Base-by-base conservation (phyloP, 208 protist genomes). In the Crithidia bombi region DNA sequence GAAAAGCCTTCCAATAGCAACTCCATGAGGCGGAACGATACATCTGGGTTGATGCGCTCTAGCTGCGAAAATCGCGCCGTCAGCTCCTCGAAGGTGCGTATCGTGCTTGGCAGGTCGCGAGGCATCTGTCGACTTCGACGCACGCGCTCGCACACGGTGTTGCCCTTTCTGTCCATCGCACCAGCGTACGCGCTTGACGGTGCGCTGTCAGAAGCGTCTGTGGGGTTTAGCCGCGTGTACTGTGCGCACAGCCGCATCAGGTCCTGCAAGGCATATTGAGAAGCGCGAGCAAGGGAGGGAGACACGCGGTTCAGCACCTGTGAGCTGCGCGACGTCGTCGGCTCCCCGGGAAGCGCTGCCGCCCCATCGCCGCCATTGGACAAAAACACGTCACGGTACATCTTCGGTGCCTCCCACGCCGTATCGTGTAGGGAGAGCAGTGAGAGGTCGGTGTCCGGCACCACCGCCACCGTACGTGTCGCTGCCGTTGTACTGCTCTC, bases 1-100 rank as follows among this genome's bases (percentile, higher is more conserved):
- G 32, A 26, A 9, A 77, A 54, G 12, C 71, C 65, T 33, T 77
- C 71, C 9, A 77, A 15, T 32, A 77, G 64, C 2, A 77, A 25
- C 64, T 77, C 71, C 15, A 66, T 36, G 3, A 77, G 62, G 10
- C 56, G 64, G 10, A 77, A 54, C 11, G 63, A 44, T 21, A 43
- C 26, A 4, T 62, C 52, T 0, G 71, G 71, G 36, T 67, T 33
- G 21, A 10, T 28, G 9, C 21, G n/a, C 32, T 77, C 62, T 23
- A 77, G 64, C 0, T 47, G 57, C 19, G 64, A n/a, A 21, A 77
- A 71, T 17, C 54, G 63, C 33, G 65, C 46, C 19, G 64, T 41
- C 21, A 77, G 49, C 32, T 77, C 65, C 17, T 66, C 56, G 17
- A 77, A 39, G 17, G 67, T n/a, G 11, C 21, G 21, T 19, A 12